These are phyloP conservation scores for Termitomyces sp. DNA, from an alignment of 768 basidiomycete genomes.

Conservation along the genomic window DNA sequence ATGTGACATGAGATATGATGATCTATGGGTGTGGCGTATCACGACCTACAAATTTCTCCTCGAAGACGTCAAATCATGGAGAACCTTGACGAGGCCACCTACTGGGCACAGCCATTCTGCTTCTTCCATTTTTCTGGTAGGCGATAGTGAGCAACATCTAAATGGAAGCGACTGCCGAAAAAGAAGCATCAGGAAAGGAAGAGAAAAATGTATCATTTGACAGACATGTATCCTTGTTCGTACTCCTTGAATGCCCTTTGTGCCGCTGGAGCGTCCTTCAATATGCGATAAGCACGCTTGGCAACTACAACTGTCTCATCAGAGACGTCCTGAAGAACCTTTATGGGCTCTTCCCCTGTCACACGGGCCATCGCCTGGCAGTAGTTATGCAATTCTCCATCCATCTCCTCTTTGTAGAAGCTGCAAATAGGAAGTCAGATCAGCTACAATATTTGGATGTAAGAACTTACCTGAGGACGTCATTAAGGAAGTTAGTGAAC, in stretches of 20 bases:
- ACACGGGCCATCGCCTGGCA: slow-evolving; percentile 10
- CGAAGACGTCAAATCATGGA: too few species aligned
- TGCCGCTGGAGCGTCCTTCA: slow-evolving; percentile 7
- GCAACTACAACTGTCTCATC: slow-evolving; percentile 7
- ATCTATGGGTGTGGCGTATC: too few species aligned
- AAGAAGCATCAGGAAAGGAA: background rate
- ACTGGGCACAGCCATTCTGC: background rate
- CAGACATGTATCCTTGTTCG: slow-evolving; percentile 12
- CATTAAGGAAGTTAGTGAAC: slow-evolving; percentile 12
- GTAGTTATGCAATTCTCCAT: slow-evolving; percentile 14
- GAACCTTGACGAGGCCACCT: too few species aligned
- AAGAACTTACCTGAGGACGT: slow-evolving; percentile 8
- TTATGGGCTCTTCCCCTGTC: slow-evolving; percentile 4
- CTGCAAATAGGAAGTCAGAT: background rate
- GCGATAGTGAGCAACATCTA: slow-evolving; percentile 12
- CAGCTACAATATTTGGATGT: too few species aligned
- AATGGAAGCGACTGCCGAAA: slow-evolving; percentile 7
- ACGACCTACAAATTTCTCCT: too few species aligned
- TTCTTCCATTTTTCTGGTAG: slow-evolving; percentile 3
- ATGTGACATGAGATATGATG: too few species aligned
- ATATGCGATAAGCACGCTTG: slow-evolving; percentile 7
- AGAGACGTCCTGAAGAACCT: slow-evolving; percentile 13
- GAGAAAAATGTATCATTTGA: background rate
- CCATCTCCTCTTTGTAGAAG: slow-evolving; percentile 15
- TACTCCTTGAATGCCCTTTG: slow-evolving; percentile 11